Percentiles rank a stretch among this genome's conserved stretches.
Evolutionary conservation across 2,329 filamentous ascomycete species (phyloP).

Genomic region (Aspergillus arachidicola): DNA sequence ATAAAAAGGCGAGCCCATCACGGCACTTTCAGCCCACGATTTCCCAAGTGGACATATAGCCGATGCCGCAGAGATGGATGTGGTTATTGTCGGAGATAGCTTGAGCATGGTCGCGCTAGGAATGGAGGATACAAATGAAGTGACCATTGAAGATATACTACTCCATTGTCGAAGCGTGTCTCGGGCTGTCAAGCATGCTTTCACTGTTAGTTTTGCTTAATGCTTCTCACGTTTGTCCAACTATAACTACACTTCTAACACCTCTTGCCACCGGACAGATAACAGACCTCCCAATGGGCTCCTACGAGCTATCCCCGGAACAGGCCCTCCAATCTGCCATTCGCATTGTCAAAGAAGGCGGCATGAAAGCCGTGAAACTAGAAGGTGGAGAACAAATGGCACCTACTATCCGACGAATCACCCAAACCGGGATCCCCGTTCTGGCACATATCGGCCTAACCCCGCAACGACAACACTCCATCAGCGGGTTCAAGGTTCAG

Average conservation of each 20-base stretch:
- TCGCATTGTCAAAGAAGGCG: constrained; percentile 86
- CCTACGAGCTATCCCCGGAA: constrained; percentile 82
- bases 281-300: constrained; percentile 93
- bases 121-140: constrained; percentile 91
- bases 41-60: constrained; percentile 90
- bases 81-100: constrained; percentile 88
- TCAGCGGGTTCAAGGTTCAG: constrained; percentile 92
- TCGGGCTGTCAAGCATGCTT: constrained; percentile 77
- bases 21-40: constrained; percentile 57
- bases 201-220: constrained; percentile 65
- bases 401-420: constrained; percentile 79
- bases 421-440: constrained; percentile 86
- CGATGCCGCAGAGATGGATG: constrained; percentile 87
- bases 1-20: not conserved
- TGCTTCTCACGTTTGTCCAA: no score
- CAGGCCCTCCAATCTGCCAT: constrained; percentile 86
- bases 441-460: constrained; percentile 89
- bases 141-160: constrained; percentile 92
- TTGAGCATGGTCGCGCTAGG: constrained; percentile 94
- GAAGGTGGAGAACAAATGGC: constrained; percentile 90
- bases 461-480: constrained; percentile 84
- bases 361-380: constrained; percentile 83
- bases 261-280: constrained; percentile 55
- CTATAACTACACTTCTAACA: not conserved
- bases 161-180: constrained; percentile 87